Evolutionary conservation across 306 rosid genomes (phyloP), one percentile per base, ranked within the genome.

Genomic region (cucumber (Cucumis sativus)): DNA sequence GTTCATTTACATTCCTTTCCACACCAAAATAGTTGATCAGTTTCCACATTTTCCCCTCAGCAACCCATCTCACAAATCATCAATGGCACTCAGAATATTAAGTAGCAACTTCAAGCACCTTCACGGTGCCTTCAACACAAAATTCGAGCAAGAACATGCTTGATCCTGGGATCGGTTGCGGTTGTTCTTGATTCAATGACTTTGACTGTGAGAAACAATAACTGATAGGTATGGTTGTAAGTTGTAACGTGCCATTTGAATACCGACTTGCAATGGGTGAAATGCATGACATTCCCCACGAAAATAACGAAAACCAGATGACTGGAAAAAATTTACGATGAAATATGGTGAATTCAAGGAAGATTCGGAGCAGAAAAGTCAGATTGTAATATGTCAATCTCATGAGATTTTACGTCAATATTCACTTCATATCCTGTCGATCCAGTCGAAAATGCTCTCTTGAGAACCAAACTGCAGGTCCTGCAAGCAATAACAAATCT

Each of bases 401-500:
- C 68, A 35, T 21, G 8, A 20, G 40, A 39, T 21, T 45, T 41
- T 16, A 28, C n/a, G 15, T 60, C 57, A 13, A 35, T 17, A 35
- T 55, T 65, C 40, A 52, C 75, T 63, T 88, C 86, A 87, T 76
- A 88, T 15, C 83, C 84, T 76, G 86, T 86, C 90, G 14, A 85
- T 4, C 93, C 96, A 88, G 10, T 78, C 88, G 67, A 90, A 47
- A 40, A 85, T 23, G 79, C 93, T 83, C 41, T 95, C 96, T 78
- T 92, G 95, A 70, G 98, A 92, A 61, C 86, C 14, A 82, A 89
- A 95, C 51, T 80, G 84, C 82, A 88, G 85, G 80, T 86, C 88
- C 98, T 90, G 87, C 81, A 84, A 14, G 11, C 59, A 77, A 15
- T 68, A 79, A 80, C 10, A 7, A 65, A 10, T 37, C 60, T 45